Base-by-base conservation (phyloP, 352 stramenopile species). In the Globisporangium nunn region DNA sequence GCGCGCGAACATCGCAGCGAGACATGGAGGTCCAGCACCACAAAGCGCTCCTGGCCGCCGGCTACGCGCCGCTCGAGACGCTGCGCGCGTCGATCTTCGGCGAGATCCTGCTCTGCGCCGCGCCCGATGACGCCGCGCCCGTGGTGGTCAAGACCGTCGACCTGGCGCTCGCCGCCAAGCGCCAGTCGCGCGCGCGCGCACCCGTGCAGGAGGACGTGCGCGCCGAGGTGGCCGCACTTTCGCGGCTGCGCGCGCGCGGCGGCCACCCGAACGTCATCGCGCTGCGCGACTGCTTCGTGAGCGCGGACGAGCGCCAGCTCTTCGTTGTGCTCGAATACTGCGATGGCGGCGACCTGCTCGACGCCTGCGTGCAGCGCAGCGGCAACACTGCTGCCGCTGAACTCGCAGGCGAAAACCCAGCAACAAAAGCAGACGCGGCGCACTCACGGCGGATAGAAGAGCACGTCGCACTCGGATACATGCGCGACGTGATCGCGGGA, bases 251-350 rank as follows among this genome's bases (percentile, higher is more conserved):
- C 51, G 60, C 68, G 31, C 60, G 71, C 23, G 81, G 81, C 35
- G 79, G 81, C 45, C 81, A 92, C 61, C 63, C 75, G 46, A 90
- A 92, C 56, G 66, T 92, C 30, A 80, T 92, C 54, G 65, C 72
- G 47, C 71, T 92, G 72, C 79, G 70, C 62, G 68, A 74, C 49
- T 85, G 82, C 70, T 88, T 83, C 60, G 70, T 92, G 30, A 64
- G 67, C 56, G 68, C 73, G n/a, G 60, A 55, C 50, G 64, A 64
- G 55, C 64, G 67, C 52, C 60, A 74, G 37, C 64, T 91, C 43
- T 75, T 88, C 52, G 67, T 92, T 46, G 81, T 92, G 44, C 63
- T 90, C n/a, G 79, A 92, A 56, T 88, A 88, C 50, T 92, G 82
- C 50, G 74, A 85, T 44, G 74, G 78, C 23, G 82, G 82, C 28